Percentiles rank a stretch among this genome's conserved stretches.
phyloP scores from a whole-genome alignment of 116 monocot genomes.

The Posidonia oceanica region DNA sequence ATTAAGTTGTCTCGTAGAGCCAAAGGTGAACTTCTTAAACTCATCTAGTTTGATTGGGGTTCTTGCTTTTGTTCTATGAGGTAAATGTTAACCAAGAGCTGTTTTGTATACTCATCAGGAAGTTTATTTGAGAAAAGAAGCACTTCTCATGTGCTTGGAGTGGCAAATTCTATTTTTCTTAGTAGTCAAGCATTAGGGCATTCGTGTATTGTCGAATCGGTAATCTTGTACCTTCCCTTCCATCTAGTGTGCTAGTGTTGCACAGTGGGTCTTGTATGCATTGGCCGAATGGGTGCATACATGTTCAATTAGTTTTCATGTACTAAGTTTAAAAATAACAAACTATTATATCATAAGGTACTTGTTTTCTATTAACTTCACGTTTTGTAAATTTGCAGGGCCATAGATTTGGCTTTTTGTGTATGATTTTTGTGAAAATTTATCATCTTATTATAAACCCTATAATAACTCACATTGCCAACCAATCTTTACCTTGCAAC shows the following conservation, averaged over 20 bases:
- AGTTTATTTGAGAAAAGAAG: slow-evolving; percentile 30
- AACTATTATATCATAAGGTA: too few species aligned
- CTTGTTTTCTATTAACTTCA: too few species aligned
- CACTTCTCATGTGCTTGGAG: slow-evolving; percentile 20
- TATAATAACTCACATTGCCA: too few species aligned
- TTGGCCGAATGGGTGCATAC: too few species aligned
- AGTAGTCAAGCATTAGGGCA: background rate
- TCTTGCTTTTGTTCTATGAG: background rate
- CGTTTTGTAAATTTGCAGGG: too few species aligned
- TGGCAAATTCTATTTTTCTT: slow-evolving; percentile 29
- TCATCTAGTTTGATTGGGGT: slow-evolving; percentile 14
- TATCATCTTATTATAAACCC: too few species aligned
- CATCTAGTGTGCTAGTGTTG: background rate
- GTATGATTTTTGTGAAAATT: too few species aligned
- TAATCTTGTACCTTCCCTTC: background rate
- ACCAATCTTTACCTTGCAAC: too few species aligned
- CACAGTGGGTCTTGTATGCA: too few species aligned
- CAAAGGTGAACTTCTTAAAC: slow-evolving; percentile 31
- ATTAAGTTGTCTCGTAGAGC: slow-evolving; percentile 44
- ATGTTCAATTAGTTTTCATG: too few species aligned
- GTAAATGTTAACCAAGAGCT: background rate
- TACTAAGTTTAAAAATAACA: too few species aligned
- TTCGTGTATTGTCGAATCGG: background rate
- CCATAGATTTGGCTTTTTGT: too few species aligned
- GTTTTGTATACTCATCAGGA: slow-evolving; percentile 29